phyloP scores from a whole-genome alignment of 164 flowering plant species.

The Berberis thunbergii region DNA sequence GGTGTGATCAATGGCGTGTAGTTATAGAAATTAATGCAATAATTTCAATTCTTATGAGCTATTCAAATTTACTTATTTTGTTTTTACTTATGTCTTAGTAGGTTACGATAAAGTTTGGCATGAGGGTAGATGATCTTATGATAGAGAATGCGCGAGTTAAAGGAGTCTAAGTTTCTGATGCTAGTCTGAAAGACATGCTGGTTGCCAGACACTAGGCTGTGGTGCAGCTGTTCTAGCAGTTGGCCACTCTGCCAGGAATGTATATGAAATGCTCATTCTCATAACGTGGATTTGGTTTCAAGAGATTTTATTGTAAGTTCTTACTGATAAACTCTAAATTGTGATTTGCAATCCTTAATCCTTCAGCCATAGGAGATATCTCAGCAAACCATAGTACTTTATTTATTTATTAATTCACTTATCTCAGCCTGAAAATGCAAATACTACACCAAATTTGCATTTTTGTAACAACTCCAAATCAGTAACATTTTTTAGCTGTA shows the following conservation, averaged over 20 bases:
- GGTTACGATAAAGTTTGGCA: slow-evolving; percentile 80
- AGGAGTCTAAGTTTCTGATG: slow-evolving; percentile 70
- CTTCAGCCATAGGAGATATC: too few relatives aligned
- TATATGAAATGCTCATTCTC: slow-evolving; percentile 82
- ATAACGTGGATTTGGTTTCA: slow-evolving; percentile 53
- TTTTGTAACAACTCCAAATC: too few relatives aligned
- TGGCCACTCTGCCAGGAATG: slow-evolving; percentile 98
- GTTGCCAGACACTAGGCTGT: slow-evolving; percentile 36
- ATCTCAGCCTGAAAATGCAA: too few relatives aligned
- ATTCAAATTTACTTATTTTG: neutral
- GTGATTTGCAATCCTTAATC: too few relatives aligned
- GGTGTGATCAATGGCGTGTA: slow-evolving; percentile 56
- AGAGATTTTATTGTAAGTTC: slow-evolving; percentile 95
- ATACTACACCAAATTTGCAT: too few relatives aligned
- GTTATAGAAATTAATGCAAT: neutral
- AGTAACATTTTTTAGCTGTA: too few relatives aligned
- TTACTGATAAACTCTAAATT: too few relatives aligned
- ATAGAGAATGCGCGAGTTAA: slow-evolving; percentile 43
- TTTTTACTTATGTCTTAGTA: slow-evolving; percentile 26
- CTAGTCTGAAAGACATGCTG: slow-evolving; percentile 21
- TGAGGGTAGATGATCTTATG: slow-evolving; percentile 81
- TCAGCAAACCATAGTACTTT: too few relatives aligned
- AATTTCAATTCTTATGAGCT: neutral
- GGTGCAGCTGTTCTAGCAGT: slow-evolving; percentile 91
- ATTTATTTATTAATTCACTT: too few relatives aligned